A percentile compares a stretch with the other conserved stretches of the same genome.
These are phyloP conservation scores for Boletus insuetus DNA, from an alignment of 768 basidiomycete species.

Conservation along the genomic window DNA sequence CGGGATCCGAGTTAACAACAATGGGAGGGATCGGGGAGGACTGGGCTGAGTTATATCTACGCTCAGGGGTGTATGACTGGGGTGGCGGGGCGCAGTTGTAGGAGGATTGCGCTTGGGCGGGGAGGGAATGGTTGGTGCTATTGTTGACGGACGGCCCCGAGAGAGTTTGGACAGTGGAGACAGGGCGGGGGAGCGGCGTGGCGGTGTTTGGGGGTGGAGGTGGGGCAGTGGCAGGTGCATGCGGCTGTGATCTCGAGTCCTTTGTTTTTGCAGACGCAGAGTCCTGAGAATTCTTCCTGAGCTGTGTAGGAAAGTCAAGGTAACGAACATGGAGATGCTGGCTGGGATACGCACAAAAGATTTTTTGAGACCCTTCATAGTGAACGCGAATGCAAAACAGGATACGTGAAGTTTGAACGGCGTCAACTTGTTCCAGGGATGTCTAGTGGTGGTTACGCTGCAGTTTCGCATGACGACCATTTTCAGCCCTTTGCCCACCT, in stretches of 20 bases:
- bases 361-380: conserved; percentile 86
- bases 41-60: conserved; percentile 46
- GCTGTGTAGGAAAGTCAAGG: conserved; percentile 40
- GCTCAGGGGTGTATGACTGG: conserved; percentile 49
- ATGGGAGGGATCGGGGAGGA: conserved; percentile 70
- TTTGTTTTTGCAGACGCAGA: conserved; percentile 65
- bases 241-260: conserved; percentile 49
- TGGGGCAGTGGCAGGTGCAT: conserved; percentile 36
- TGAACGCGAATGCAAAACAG: conserved; percentile 5
- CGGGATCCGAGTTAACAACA: conserved; percentile 75
- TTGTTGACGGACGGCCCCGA: conserved; percentile 35
- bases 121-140: conserved; percentile 39
- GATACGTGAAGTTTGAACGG: background rate
- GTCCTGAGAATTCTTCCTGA: conserved; percentile 69
- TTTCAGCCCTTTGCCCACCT: no score
- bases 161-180: conserved; percentile 37
- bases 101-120: conserved; percentile 36
- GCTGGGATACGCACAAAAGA: conserved; percentile 53
- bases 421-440: no score
- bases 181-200: conserved; percentile 59
- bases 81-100: conserved; percentile 46
- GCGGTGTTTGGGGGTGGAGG: conserved; percentile 63
- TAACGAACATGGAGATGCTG: conserved; percentile 11
- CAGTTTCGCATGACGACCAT: no score
- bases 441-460: no score